Base-by-base conservation (phyloP, 345 rosid genomes). In the Trapa bicornis region DNA sequence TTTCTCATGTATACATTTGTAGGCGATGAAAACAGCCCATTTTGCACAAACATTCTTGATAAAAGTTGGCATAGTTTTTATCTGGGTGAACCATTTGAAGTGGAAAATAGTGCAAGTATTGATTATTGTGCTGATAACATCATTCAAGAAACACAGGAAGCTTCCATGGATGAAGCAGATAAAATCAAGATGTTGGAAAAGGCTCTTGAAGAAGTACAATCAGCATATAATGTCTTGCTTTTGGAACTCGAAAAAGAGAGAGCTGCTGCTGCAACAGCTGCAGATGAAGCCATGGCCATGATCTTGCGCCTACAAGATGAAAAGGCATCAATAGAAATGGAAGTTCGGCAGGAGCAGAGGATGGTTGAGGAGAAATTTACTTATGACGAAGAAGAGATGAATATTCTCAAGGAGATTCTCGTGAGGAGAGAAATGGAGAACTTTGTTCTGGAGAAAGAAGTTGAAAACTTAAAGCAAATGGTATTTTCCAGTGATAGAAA, bases 271-370 rank as follows among this genome's bases (percentile, higher is more conserved):
- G 86, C 95, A 35, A 76, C 85, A 47, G 95, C 95, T 61, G 85
- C 92, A 67, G 97, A 94, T 75, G 99, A 91, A 82, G 87, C 96
- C 65, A 83, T 91, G 92, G 89, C 96, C 71, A 89, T 94, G 99
- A 87, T 94, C 72, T 63, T 74, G 65, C 87, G 89, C 66, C 71
- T 93, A 58, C 98, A 93, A 72, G 82, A 84, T 63, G 96, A 88
- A 66, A 90, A 86, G 83, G 96, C 99, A 60, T 66, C 78, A 0
- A 74, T 88, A 70, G 91, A 86, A 75, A 94, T 88, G 96, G 97
- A 88, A 79, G 90, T 88, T 57, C 88, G 79, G 75, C 97, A 93
- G 70, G 87, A 84, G 60, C 91, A 83, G 64, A 81, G 96, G 74
- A 87, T 93, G 87, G 87, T 86, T 33, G 98, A 90, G 67, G 98